Evolutionary conservation across 2,329 filamentous ascomycete genomes (phyloP).

Genomic region (Ophiocordyceps camponoti-floridani): DNA sequence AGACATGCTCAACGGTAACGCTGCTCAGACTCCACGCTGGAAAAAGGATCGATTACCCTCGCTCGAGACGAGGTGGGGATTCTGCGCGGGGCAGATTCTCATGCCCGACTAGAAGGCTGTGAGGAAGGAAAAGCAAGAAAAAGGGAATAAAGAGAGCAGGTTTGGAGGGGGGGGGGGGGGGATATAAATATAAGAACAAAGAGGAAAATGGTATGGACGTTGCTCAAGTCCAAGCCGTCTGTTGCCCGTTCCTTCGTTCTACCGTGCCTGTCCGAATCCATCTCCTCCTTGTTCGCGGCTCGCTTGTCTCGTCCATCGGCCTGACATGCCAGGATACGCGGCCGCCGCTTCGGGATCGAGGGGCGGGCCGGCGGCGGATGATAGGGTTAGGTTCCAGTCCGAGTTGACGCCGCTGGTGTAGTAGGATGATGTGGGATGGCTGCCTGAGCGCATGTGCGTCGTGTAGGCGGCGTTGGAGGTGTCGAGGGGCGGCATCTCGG

Average conservation of each 20-base stretch:
- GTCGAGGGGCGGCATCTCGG: constrained; percentile 6
- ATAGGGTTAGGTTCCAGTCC: constrained; percentile 12
- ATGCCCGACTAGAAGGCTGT: not conserved
- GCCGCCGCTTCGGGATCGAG: not conserved
- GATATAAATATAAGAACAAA: not conserved
- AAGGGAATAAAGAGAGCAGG: not conserved
- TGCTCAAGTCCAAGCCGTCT: not conserved
- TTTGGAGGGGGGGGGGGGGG: too few species aligned
- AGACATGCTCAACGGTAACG: not conserved
- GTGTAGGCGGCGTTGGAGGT: constrained; percentile 23
- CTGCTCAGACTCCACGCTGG: not conserved
- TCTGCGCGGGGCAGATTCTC: not conserved
- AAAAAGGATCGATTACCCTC: not conserved
- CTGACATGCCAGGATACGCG: not conserved
- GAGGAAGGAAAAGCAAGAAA: not conserved
- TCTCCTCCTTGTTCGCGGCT: not conserved
- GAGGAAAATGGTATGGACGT: not conserved
- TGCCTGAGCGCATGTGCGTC: constrained; percentile 25
- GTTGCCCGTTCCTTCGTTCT: not conserved
- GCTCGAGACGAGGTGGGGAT: not conserved
- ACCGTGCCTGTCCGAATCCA: not conserved
- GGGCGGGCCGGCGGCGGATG: not conserved
- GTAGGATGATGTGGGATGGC: constrained; percentile 18
- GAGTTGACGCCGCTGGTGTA: constrained; percentile 34
- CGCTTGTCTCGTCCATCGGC: not conserved